phyloP scores from a whole-genome alignment of 768 basidiomycete genomes.

The Suillus variegatus region DNA sequence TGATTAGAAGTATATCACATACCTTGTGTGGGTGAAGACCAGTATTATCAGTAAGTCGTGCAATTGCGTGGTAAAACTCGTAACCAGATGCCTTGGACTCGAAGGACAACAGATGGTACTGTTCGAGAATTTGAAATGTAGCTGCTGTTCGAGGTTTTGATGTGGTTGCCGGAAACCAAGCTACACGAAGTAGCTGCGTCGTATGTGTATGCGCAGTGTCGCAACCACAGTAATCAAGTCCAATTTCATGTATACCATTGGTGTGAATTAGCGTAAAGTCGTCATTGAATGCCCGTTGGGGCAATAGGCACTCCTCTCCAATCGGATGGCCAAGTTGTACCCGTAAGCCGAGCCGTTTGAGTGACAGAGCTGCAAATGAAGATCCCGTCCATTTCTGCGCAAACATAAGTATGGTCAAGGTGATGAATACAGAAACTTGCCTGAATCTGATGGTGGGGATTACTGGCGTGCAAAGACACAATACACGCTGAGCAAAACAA shows the following conservation, averaged over 20 bases:
- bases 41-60: no score
- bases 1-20: background rate
- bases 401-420: background rate
- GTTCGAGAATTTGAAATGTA: constrained; percentile 19
- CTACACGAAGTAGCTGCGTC: constrained; percentile 14
- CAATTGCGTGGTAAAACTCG: constrained; percentile 29
- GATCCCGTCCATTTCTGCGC: constrained; percentile 21
- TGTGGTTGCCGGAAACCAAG: constrained; percentile 14
- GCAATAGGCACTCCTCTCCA: constrained; percentile 15
- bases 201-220: constrained; percentile 2
- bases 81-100: constrained; percentile 28
- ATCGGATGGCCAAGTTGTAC: constrained; percentile 24
- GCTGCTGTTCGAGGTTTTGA: background rate
- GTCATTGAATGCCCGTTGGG: constrained; percentile 9
- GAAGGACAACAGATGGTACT: constrained; percentile 30
- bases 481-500: constrained; percentile 8
- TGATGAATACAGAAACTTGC: background rate
- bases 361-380: constrained; percentile 15
- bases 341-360: constrained; percentile 22
- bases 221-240: constrained; percentile 19
- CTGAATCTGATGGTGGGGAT: constrained; percentile 8
- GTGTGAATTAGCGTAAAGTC: constrained; percentile 22
- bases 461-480: background rate
- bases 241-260: constrained; percentile 25
- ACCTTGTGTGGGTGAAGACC: constrained; percentile 18